A percentile compares a stretch with the other conserved stretches of the same genome.
Conservation (phyloP, 1,284 basidiomycete genomes). For the Cutaneotrichosporon dermatis region DNA sequence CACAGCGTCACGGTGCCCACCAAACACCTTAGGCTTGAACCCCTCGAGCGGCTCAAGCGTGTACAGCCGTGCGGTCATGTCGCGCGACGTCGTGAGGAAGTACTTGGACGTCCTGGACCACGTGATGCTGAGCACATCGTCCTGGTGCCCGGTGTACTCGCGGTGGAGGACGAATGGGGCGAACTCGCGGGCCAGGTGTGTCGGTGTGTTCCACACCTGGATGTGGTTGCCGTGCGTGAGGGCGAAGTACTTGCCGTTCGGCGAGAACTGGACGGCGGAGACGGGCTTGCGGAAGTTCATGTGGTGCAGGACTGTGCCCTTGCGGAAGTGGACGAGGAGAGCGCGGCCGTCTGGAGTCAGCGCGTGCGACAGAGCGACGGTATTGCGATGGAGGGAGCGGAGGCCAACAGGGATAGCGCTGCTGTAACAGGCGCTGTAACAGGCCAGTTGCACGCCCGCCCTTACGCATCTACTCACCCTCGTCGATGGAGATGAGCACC, state of each 20-base stretch:
- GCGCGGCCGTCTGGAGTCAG: constrained; percentile 70
- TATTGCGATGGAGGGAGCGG: too few species aligned
- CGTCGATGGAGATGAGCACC: constrained; percentile 84
- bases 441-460: too few species aligned
- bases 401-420: too few species aligned
- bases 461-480: constrained; percentile 56
- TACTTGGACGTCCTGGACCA: constrained; percentile 94
- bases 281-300: constrained; percentile 91
- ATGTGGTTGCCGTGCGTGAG: constrained; percentile 85
- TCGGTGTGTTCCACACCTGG: constrained; percentile 95
- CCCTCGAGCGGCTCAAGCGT: constrained; percentile 86
- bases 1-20: constrained; percentile 87
- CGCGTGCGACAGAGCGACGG: too few species aligned
- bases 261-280: constrained; percentile 82
- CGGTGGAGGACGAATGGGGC: constrained; percentile 90
- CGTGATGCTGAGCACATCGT: constrained; percentile 81
- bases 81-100: constrained; percentile 90
- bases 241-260: constrained; percentile 88
- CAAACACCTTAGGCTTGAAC: constrained; percentile 93
- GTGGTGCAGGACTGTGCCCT: constrained; percentile 80
- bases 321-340: constrained; percentile 76
- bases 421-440: too few species aligned
- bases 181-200: constrained; percentile 88
- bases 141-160: constrained; percentile 94
- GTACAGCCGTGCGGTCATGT: constrained; percentile 94